These are phyloP conservation scores for Verbascum thapsus DNA, from an alignment of 257 asterid genomes.

Conservation along the genomic window DNA sequence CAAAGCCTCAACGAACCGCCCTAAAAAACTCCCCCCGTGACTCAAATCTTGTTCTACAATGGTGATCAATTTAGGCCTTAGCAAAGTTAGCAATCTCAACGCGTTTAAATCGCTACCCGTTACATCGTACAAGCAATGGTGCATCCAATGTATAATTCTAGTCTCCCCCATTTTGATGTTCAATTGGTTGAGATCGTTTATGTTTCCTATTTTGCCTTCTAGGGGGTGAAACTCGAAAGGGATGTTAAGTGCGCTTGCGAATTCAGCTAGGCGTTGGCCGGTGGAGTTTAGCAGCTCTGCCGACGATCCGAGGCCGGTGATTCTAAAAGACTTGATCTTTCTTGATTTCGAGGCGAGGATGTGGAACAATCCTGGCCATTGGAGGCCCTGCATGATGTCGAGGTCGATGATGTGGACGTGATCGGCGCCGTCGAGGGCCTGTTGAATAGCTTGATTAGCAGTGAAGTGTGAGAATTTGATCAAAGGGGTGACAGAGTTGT, in stretches of 20 bases:
- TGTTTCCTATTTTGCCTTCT: constrained; percentile 71
- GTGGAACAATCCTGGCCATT: constrained; percentile 95
- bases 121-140: constrained; percentile 81
- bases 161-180: constrained; percentile 59
- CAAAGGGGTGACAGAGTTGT: constrained; percentile 75
- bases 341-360: constrained; percentile 69
- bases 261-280: constrained; percentile 72
- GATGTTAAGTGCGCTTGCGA: constrained; percentile 64
- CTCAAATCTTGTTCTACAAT: constrained; percentile 77
- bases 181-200: constrained; percentile 46
- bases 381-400: constrained; percentile 97
- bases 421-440: constrained; percentile 75
- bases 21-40: constrained; percentile 65
- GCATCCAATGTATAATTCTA: constrained; percentile 86
- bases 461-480: constrained; percentile 94
- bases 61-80: constrained; percentile 76
- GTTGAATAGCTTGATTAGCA: constrained; percentile 89
- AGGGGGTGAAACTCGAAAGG: constrained; percentile 73
- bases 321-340: constrained; percentile 51
- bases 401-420: constrained; percentile 92
- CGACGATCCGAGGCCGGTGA: constrained; percentile 83
- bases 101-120: constrained; percentile 75
- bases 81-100: constrained; percentile 43
- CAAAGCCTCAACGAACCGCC: constrained; percentile 84
- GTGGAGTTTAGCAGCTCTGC: constrained; percentile 63